phyloP scores from a whole-genome alignment of 768 basidiomycete genomes.

The Lactarius hatsudake region DNA sequence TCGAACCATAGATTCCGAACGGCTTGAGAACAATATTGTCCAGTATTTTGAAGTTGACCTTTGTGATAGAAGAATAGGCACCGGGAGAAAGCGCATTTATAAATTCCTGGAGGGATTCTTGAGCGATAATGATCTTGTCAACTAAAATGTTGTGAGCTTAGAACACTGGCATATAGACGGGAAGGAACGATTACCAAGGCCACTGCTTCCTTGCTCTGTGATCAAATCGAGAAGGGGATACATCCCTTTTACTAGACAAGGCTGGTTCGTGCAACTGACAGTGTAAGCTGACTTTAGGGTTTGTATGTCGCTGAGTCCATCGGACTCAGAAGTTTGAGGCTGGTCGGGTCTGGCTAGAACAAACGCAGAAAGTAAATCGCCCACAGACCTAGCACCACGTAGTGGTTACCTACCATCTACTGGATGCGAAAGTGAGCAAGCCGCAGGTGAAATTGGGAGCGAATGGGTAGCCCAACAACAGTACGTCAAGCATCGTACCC shows the following conservation, averaged over 20 bases:
- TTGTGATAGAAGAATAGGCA: constrained; percentile 52
- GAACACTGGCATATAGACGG: too few relatives aligned
- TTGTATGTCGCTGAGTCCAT: too few relatives aligned
- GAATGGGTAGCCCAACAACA: too few relatives aligned
- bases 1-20: constrained; percentile 57
- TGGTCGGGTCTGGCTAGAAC: too few relatives aligned
- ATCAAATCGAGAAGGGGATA: constrained; percentile 54
- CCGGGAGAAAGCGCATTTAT: constrained; percentile 49
- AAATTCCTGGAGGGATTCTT: constrained; percentile 46
- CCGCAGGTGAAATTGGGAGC: too few relatives aligned
- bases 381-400: too few relatives aligned
- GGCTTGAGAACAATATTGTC: constrained; percentile 48
- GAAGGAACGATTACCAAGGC: constrained; percentile 42
- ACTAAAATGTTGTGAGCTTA: constrained; percentile 36
- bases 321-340: too few relatives aligned
- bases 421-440: too few relatives aligned
- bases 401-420: too few relatives aligned
- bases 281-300: too few relatives aligned
- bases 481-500: too few relatives aligned
- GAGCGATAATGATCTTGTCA: constrained; percentile 60
- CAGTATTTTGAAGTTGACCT: constrained; percentile 53
- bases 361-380: too few relatives aligned
- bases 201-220: constrained; percentile 47
- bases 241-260: constrained; percentile 41
- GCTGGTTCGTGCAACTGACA: not conserved